Base-by-base conservation (phyloP, 2,329 filamentous ascomycete species). In the Proliferodiscus dingleyae region DNA sequence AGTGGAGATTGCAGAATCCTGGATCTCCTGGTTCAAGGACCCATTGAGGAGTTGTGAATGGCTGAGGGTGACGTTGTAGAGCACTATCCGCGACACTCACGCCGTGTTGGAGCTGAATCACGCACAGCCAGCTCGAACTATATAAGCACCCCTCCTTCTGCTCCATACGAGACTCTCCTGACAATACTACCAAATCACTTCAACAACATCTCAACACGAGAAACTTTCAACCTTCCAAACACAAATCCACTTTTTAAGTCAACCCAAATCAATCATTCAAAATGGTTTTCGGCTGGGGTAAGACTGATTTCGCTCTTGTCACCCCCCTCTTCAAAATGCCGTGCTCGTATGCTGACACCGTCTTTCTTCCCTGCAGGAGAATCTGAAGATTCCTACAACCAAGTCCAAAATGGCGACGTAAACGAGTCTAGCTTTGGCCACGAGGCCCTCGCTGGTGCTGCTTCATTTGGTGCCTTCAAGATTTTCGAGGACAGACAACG, bases 381-480 rank as follows among this genome's bases (percentile, higher is more conserved):
- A 45, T 65, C 65, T 49, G 64, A 68, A 50, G 53, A 68, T 16
- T 59, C 67, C n/a, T 71, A 69, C 55, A 65, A 75, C 50, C 55
- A 71, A 54, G 59, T 86, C 19, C 34, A 54, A 42, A 50, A 87
- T 69, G 15, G 32, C 32, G 32, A 34, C 15, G 13, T 8, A 19
- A 15, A 34, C 32, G 69, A 87, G 68, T 72, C 75, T 58, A 77
- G 77, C 62, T 69, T 87, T 61, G 77, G 77, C 56, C 87, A 91
- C 68, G 86, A 93, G 71, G 62, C 87, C 38, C 64, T 90, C 45
- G 86, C 82, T 54, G 85, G 85, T 52, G 87, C 81, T 47, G 87
- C 86, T 47, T 80, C 83, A 51, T 91, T 91, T 63, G 83, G 80
- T 53, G 87, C 81, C 59, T 85, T 91, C 77, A 89, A 89, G 74